Conservation (phyloP, 73 alveolate genomes). For the Paramecium octaurelia region DNA sequence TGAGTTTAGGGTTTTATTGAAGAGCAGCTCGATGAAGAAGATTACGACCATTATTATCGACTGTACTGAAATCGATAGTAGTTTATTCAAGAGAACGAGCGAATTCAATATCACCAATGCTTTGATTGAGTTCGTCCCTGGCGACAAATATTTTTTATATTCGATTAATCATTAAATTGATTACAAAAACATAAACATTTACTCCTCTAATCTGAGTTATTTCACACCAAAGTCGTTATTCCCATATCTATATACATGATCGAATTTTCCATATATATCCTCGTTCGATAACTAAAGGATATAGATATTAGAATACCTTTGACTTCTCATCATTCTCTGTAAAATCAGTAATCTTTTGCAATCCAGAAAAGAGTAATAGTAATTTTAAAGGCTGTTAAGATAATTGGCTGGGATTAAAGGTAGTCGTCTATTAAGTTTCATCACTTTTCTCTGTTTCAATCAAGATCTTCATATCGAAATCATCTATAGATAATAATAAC, state of each 20-base stretch:
- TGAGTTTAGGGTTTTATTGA: conserved; percentile 71
- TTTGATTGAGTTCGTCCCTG: conserved; percentile 16
- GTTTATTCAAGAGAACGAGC: conserved; percentile 82
- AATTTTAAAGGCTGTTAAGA: background rate
- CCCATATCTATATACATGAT: background rate
- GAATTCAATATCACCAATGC: conserved; percentile 75
- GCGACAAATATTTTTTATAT: background rate
- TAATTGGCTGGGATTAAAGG: background rate
- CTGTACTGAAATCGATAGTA: conserved; percentile 75
- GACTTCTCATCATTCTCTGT: background rate
- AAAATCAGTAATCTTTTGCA: background rate
- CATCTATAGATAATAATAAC: background rate
- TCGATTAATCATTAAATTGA: conserved; percentile 17
- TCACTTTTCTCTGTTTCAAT: background rate
- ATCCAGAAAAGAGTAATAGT: background rate
- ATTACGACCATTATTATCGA: conserved; percentile 68
- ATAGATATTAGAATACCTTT: background rate
- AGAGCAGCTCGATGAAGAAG: conserved; percentile 74
- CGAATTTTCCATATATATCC: background rate
- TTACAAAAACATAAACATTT: background rate
- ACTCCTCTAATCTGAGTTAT: background rate
- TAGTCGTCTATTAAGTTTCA: background rate
- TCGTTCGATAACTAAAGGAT: background rate
- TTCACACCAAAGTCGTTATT: background rate
- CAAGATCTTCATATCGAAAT: background rate